A percentile compares a stretch with the other conserved stretches of the same genome.
These are phyloP conservation scores for Neopestalotiopsis sp. DNA, from an alignment of 2,329 filamentous ascomycete species.

Conservation along the genomic window DNA sequence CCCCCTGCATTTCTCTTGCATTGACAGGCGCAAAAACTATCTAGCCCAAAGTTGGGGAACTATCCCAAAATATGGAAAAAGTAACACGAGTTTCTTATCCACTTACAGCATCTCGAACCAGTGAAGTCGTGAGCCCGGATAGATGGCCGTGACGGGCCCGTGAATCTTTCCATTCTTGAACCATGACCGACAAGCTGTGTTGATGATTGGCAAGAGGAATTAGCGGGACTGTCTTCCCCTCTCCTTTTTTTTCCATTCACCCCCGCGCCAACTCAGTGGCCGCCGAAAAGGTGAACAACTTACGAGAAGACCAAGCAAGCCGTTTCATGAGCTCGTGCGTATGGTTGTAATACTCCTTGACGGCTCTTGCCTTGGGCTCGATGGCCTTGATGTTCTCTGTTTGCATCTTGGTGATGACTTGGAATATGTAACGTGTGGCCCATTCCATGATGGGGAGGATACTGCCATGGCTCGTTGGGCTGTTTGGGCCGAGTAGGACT, in stretches of 20 bases:
- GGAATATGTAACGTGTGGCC: conserved; percentile 41
- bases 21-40: too few relatives aligned
- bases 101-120: conserved; percentile 10
- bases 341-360: conserved; percentile 10
- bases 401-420: conserved; percentile 37
- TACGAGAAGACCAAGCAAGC: neutral
- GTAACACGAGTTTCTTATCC: too few relatives aligned
- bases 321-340: conserved; percentile 14
- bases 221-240: neutral
- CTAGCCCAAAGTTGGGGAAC: too few relatives aligned
- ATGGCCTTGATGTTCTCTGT: conserved; percentile 37
- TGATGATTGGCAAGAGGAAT: neutral
- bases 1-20: too few relatives aligned
- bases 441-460: conserved; percentile 32
- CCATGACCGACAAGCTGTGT: conserved; percentile 14
- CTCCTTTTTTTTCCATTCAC: too few relatives aligned
- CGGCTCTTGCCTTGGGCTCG: conserved; percentile 12
- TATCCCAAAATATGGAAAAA: too few relatives aligned
- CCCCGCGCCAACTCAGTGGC: neutral
- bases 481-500: conserved; percentile 32
- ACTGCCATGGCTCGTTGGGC: conserved; percentile 30
- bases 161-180: conserved; percentile 15
- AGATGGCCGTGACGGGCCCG: conserved; percentile 9
- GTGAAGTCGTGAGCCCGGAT: conserved; percentile 5
- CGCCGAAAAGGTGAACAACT: neutral